phyloP scores from a whole-genome alignment of 768 basidiomycete genomes.

The Pholiota molesta region DNA sequence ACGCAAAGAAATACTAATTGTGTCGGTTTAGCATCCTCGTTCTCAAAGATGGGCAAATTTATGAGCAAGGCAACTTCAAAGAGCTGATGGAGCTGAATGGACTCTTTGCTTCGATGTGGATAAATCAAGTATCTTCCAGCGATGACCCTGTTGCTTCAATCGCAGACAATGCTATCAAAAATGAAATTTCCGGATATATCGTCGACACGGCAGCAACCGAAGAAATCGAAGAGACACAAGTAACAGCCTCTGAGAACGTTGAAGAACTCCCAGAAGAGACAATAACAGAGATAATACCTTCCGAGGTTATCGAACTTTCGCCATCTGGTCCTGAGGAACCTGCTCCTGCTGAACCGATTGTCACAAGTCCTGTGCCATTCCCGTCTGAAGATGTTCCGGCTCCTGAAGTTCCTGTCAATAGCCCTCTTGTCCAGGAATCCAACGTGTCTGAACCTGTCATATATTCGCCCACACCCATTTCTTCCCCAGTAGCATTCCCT shows the following conservation, averaged over 20 bases:
- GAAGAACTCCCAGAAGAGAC: neutral
- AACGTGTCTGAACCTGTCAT: neutral
- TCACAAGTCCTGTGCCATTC: neutral
- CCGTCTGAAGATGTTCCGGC: neutral
- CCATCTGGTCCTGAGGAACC: neutral
- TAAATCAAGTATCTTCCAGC: slow-evolving; percentile 73
- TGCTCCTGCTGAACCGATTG: slow-evolving; percentile 7
- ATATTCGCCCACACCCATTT: slow-evolving; percentile 9
- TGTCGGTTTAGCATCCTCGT: slow-evolving; percentile 71
- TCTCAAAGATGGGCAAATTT: slow-evolving; percentile 86
- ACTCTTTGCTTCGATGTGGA: slow-evolving; percentile 87
- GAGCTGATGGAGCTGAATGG: slow-evolving; percentile 76
- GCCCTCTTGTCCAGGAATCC: neutral
- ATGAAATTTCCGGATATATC: slow-evolving; percentile 48
- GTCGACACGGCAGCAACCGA: slow-evolving; percentile 31
- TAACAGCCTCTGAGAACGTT: neutral
- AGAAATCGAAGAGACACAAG: neutral
- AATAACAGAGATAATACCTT: neutral
- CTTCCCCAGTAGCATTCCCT: slow-evolving; percentile 20
- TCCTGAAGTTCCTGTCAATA: neutral
- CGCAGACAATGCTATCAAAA: slow-evolving; percentile 36
- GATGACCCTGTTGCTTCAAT: slow-evolving; percentile 50
- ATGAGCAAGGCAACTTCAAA: slow-evolving; percentile 80
- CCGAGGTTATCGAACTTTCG: neutral
- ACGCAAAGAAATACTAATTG: slow-evolving; percentile 5